Percentiles rank a stretch among this genome's conserved stretches.
Conservation (phyloP, 2,329 filamentous ascomycete species). For the Trichoderma pleuroti region DNA sequence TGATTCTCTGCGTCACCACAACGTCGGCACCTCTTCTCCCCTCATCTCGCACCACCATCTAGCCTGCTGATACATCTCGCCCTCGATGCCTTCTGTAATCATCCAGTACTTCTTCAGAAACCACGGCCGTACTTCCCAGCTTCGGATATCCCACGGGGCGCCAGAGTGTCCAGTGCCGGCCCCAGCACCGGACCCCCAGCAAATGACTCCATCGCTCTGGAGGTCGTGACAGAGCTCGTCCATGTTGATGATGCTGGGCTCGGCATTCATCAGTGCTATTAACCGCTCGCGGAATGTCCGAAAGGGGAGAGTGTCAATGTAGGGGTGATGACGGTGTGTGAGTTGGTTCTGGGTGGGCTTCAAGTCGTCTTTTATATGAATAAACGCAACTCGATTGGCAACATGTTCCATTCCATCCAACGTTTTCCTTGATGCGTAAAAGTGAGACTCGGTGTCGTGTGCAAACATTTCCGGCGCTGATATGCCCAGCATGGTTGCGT, state of each 20-base stretch:
- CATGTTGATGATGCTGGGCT: constrained; percentile 22
- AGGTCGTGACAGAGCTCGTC: constrained; percentile 31
- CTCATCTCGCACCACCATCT: constrained; percentile 30
- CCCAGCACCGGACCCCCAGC: constrained; percentile 27
- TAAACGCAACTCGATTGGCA: constrained; percentile 22
- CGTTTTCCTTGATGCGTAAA: background rate
- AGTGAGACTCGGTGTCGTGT: background rate
- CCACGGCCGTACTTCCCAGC: constrained; percentile 30
- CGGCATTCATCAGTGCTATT: constrained; percentile 23
- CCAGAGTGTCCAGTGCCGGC: constrained; percentile 27
- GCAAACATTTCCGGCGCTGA: background rate
- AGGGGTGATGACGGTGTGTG: constrained; percentile 27
- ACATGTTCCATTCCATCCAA: background rate
- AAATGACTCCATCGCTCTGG: constrained; percentile 28
- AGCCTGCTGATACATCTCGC: constrained; percentile 29
- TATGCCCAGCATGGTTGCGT: constrained; percentile 25
- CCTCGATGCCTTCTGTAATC: constrained; percentile 29
- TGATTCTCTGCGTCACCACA: constrained; percentile 1
- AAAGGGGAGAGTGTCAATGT: constrained; percentile 29
- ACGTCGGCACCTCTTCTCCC: constrained; percentile 22
- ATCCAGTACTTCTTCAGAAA: constrained; percentile 30
- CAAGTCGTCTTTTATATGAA: constrained; percentile 27
- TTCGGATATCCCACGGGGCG: constrained; percentile 29
- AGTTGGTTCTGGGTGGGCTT: constrained; percentile 28
- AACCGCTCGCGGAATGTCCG: constrained; percentile 28